Percentiles rank a stretch among this genome's conserved stretches.
phyloP scores from a whole-genome alignment of 192 early-diverging fungal genomes.

The Mortierella hygrophila region DNA sequence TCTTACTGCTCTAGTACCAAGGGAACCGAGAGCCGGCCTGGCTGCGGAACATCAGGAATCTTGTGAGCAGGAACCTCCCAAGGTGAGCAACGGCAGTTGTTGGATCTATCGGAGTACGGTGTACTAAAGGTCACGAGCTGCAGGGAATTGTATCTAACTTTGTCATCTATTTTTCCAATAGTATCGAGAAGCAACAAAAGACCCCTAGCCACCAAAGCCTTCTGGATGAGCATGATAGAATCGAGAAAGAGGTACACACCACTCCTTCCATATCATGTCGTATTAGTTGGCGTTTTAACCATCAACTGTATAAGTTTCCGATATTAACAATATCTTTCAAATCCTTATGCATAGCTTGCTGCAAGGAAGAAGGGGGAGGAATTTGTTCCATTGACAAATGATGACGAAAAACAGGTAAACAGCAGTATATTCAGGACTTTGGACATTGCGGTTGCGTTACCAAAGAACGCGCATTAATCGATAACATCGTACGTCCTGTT shows the following conservation, averaged over 20 bases:
- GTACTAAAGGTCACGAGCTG: neutral
- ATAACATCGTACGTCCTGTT: neutral
- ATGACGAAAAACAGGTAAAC: conserved; percentile 24
- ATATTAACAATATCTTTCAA: neutral
- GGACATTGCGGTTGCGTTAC: neutral
- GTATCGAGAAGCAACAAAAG: conserved; percentile 22
- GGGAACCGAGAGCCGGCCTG: conserved; percentile 41
- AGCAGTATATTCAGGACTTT: neutral
- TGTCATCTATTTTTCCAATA: neutral
- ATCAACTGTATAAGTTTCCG: neutral
- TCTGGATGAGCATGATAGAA: conserved; percentile 33
- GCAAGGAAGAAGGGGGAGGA: conserved; percentile 5
- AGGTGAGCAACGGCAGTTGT: conserved; percentile 8
- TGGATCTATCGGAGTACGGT: neutral
- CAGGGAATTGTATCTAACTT: neutral
- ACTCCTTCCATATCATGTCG: neutral
- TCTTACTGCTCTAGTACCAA: conserved; percentile 17
- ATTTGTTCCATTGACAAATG: conserved; percentile 15
- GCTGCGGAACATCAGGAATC: conserved; percentile 43
- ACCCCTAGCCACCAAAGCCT: conserved; percentile 20
- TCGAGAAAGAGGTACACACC: conserved; percentile 31
- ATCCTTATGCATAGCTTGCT: conserved; percentile 6
- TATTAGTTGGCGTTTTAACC: neutral
- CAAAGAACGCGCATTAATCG: neutral
- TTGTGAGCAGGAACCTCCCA: conserved; percentile 38